A percentile compares a stretch with the other conserved stretches of the same genome.
These are phyloP conservation scores for Yarrowia hollandica DNA, from an alignment of 805 yeast species.

Conservation along the genomic window DNA sequence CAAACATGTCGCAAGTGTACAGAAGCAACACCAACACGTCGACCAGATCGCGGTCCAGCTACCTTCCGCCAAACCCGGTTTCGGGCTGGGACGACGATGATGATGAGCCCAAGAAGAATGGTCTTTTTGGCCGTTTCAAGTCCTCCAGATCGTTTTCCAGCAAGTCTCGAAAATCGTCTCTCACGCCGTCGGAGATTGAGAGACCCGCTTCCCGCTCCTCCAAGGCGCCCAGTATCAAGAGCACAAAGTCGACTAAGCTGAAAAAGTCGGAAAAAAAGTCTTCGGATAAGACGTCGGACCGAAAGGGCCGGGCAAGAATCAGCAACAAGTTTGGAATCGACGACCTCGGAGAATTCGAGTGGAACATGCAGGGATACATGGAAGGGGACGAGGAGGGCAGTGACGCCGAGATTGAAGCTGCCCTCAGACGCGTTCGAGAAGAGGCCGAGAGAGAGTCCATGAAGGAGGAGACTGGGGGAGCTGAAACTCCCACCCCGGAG, in stretches of 20 bases:
- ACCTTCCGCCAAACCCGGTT: not conserved
- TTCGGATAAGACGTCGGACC: no score
- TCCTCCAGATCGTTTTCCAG: not conserved
- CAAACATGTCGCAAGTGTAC: no score
- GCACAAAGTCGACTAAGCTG: not conserved
- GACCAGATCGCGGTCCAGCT: not conserved
- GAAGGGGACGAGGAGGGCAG: slow-evolving; percentile 13
- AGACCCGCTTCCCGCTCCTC: no score
- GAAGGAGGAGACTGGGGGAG: not conserved
- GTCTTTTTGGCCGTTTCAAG: not conserved
- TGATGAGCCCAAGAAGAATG: not conserved
- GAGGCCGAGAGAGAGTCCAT: not conserved
- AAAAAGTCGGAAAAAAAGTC: no score
- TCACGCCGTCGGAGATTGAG: no score
- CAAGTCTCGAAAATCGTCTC: no score
- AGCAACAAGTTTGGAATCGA: slow-evolving; percentile 5
- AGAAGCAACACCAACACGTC: slow-evolving; percentile 1
- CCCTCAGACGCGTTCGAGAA: not conserved
- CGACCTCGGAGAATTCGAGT: not conserved
- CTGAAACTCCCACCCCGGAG: no score
- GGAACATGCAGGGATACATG: slow-evolving; percentile 11
- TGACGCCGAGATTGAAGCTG: slow-evolving; percentile 15
- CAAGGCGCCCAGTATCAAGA: not conserved
- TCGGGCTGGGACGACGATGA: slow-evolving; percentile 22
- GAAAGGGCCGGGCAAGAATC: no score